These are phyloP conservation scores for Phytopythium aichiense DNA, from an alignment of 352 stramenopile species.

Conservation along the genomic window DNA sequence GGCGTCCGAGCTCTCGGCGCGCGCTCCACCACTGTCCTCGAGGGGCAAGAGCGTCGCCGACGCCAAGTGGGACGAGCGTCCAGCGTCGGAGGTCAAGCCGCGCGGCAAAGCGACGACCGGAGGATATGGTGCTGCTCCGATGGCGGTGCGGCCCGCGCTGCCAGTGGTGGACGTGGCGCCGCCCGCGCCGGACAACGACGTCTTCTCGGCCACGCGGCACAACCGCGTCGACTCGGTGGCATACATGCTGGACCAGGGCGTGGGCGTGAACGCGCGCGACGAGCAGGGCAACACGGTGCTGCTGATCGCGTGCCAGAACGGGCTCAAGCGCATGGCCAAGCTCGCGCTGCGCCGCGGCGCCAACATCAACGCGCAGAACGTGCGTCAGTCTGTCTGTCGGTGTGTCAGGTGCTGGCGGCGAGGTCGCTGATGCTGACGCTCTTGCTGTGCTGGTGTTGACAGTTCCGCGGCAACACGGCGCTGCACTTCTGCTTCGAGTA, in stretches of 20 bases:
- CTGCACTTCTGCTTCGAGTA: slow-evolving; percentile 91
- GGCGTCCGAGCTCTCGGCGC: background rate
- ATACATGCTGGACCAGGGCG: slow-evolving; percentile 82
- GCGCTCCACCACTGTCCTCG: background rate
- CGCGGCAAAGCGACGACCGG: background rate
- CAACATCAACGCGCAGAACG: slow-evolving; percentile 88
- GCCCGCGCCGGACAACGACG: slow-evolving; percentile 55
- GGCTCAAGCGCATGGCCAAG: slow-evolving; percentile 88
- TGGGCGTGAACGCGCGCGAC: slow-evolving; percentile 75
- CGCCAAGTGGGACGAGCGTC: background rate
- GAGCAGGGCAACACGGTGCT: slow-evolving; percentile 84
- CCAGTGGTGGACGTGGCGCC: slow-evolving; percentile 5
- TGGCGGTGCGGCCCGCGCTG: slow-evolving; percentile 9
- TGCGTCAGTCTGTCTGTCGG: slow-evolving; percentile 16
- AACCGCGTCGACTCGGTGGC: slow-evolving; percentile 82
- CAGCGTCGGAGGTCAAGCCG: slow-evolving; percentile 29
- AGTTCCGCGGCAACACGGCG: slow-evolving; percentile 83
- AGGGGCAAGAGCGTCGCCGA: background rate
- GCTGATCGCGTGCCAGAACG: slow-evolving; percentile 88
- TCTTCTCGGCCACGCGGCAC: slow-evolving; percentile 85
- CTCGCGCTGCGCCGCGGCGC: slow-evolving; percentile 73
- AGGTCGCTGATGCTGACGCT: background rate
- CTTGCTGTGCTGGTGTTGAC: slow-evolving; percentile 2
- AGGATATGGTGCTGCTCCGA: slow-evolving; percentile 2
- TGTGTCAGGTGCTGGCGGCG: background rate